Evolutionary conservation across 1,284 basidiomycete genomes (phyloP), one percentile per base, ranked within the genome.

Genomic region (Naganishia cerealis): DNA sequence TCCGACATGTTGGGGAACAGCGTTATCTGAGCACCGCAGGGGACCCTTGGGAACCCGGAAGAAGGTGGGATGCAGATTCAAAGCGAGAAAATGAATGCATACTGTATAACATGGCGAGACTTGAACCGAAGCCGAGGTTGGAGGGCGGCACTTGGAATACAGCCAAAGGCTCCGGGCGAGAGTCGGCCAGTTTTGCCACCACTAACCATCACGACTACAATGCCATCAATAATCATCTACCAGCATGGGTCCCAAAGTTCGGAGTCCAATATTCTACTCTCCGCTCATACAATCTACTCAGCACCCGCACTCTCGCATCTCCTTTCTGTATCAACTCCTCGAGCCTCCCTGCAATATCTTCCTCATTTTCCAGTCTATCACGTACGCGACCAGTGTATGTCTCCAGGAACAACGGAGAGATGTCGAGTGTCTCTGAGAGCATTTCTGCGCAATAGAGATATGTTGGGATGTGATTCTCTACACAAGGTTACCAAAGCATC

Each of bases 391-490:
- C 39, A 9, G 74, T 71, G 66, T 80, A 80, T 26, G 73, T 73
- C 10, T 72, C 67, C 43, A 75, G 63, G 58, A 81, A 78, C 12
- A 72, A 43, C 0, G 77, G 76, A 8, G 74, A 77, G 15, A 75
- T 74, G 54, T 80, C 79, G 2, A 80, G 63, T 1, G 75, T 74
- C 69, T 80, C 79, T 43, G 72, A 58, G 12, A 81, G 72, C 46
- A 79, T 79, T 46, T 75, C 71, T 16, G 73, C 70, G 2, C 76
- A 74, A 52, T 75, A 75, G 36, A 71, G 66, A 5, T 75, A 76
- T n/a, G 79, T 71, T 2, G 79, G 79, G 40, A 77, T 75, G 61
- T 78, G 76, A 50, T 76, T 76, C 58, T 78, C 78, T 77, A 55
- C 16, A 9, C 4, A 24, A 12, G 0, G n/a, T 33, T 6, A 33